These are phyloP conservation scores for Ceratocystis albifundus DNA, from an alignment of 2,329 filamentous ascomycete species.

Conservation along the genomic window DNA sequence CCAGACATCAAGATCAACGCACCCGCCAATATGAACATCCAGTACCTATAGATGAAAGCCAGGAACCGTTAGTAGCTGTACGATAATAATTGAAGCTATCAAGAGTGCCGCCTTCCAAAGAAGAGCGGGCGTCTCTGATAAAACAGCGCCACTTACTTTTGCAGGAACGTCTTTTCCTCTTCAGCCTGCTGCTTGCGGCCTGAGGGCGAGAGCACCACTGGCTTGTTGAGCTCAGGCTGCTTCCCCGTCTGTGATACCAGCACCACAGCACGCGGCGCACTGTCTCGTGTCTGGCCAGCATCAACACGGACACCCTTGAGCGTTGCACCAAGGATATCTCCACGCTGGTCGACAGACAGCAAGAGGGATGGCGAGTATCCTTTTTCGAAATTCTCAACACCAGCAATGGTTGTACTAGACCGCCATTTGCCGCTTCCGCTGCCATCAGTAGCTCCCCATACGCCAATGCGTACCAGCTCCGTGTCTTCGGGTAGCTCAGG, in stretches of 20 bases:
- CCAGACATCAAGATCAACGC: conserved; percentile 43
- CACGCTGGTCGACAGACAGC: conserved; percentile 37
- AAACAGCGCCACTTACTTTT: conserved; percentile 43
- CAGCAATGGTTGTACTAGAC: conserved; percentile 45
- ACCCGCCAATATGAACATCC: conserved; percentile 50
- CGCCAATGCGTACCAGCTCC: conserved; percentile 45
- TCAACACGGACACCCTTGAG: conserved; percentile 49
- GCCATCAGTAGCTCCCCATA: conserved; percentile 38
- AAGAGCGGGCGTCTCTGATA: not conserved
- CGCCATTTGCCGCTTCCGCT: conserved; percentile 35
- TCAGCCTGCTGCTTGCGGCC: conserved; percentile 48
- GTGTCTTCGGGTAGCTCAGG: conserved; percentile 40
- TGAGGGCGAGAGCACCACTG: conserved; percentile 45
- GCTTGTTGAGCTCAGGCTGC: conserved; percentile 51
- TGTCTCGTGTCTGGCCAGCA: conserved; percentile 53
- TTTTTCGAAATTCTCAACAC: conserved; percentile 47
- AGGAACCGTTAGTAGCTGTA: not conserved
- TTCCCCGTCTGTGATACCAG: conserved; percentile 39
- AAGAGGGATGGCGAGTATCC: conserved; percentile 49
- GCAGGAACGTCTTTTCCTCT: conserved; percentile 53
- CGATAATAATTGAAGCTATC: not conserved
- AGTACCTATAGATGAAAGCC: conserved; percentile 40
- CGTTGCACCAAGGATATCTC: conserved; percentile 38
- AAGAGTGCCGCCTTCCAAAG: not conserved
- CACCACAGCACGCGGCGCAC: conserved; percentile 49